Evolutionary conservation across 805 yeast genomes (phyloP).

Genomic region (Wickerhamiella sorbophila): DNA sequence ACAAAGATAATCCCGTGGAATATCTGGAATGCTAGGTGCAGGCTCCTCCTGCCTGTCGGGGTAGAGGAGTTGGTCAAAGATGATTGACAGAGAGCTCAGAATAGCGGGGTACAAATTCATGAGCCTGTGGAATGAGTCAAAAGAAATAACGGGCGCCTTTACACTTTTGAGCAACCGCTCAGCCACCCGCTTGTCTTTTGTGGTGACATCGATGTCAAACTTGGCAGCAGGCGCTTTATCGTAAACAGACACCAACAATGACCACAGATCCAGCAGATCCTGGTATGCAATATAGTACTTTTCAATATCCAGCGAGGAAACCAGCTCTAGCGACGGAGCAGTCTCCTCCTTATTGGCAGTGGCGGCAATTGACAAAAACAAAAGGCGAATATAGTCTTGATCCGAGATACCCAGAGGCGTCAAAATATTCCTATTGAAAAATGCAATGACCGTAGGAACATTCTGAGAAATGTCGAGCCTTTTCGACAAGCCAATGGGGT

Average conservation of each 20-base stretch:
- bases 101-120: slow-evolving; percentile 10
- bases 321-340: slow-evolving; percentile 3
- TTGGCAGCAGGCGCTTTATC: slow-evolving; percentile 10
- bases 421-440: slow-evolving; percentile 11
- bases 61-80: slow-evolving; percentile 33
- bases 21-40: slow-evolving; percentile 26
- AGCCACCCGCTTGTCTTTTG: slow-evolving; percentile 1
- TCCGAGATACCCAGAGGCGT: slow-evolving; percentile 3
- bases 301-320: not conserved
- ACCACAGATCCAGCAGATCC: slow-evolving; percentile 10
- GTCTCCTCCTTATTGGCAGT: not conserved
- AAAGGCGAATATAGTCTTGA: slow-evolving; percentile 3
- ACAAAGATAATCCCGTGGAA: slow-evolving; percentile 27
- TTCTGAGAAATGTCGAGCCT: not conserved
- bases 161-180: slow-evolving; percentile 7
- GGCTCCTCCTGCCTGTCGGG: slow-evolving; percentile 4
- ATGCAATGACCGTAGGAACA: slow-evolving; percentile 8
- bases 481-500: not conserved
- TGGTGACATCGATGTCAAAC: not conserved
- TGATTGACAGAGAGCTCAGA: slow-evolving; percentile 30
- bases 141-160: slow-evolving; percentile 13
- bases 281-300: slow-evolving; percentile 12
- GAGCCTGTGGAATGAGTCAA: slow-evolving; percentile 6
- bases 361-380: slow-evolving; percentile 13
- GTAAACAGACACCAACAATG: slow-evolving; percentile 12